Conservation (phyloP, 176 grass and related monocot species). For the Areca catechu region DNA sequence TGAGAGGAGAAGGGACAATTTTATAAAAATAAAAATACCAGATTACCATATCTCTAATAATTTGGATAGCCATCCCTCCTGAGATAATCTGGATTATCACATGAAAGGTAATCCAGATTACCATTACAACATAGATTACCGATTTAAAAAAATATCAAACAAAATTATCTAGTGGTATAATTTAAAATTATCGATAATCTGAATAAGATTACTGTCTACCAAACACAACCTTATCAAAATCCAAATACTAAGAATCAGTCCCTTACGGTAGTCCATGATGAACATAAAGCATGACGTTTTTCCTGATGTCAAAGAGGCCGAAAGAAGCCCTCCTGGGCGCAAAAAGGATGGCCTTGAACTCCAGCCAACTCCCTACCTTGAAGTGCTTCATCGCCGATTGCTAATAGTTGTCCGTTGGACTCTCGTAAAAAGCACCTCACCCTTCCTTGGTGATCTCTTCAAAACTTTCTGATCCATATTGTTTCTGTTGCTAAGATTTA, state of each 20-base stretch:
- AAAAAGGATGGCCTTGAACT: conserved; percentile 2
- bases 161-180: too few relatives aligned
- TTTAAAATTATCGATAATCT: too few relatives aligned
- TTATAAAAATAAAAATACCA: too few relatives aligned
- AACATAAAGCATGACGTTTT: conserved; percentile 6
- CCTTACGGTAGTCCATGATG: conserved; percentile 4
- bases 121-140: too few relatives aligned
- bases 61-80: too few relatives aligned
- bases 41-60: too few relatives aligned
- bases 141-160: too few relatives aligned
- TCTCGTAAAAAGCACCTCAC: conserved; percentile 5
- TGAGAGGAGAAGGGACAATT: too few relatives aligned
- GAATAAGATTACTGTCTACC: too few relatives aligned
- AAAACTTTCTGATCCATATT: not conserved
- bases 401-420: conserved; percentile 2
- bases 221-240: not conserved
- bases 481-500: too few relatives aligned
- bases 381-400: conserved; percentile 2
- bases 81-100: too few relatives aligned
- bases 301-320: conserved; percentile 4
- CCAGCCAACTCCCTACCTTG: not conserved
- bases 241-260: not conserved
- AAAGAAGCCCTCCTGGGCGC: not conserved
- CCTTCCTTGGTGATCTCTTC: conserved; percentile 9
- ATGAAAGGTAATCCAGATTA: too few relatives aligned